Evolutionary conservation across 306 rosid genomes (phyloP).

Genomic region (Argentina anserina): DNA sequence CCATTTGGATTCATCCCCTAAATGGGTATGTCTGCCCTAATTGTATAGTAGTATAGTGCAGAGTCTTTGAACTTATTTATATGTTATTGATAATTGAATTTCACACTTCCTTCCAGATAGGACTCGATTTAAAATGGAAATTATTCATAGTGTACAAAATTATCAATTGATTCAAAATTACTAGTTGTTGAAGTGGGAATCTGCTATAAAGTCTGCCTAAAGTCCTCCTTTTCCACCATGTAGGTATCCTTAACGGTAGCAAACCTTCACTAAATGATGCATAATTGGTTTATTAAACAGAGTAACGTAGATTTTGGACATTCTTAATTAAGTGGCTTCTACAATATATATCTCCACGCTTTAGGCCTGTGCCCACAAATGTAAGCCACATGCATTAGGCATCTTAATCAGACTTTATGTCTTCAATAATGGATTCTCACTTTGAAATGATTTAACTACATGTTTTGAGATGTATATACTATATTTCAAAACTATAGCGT

Average conservation of each 20-base stretch:
- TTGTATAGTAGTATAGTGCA: constrained; percentile 17
- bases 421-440: constrained; percentile 28
- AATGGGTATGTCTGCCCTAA: constrained; percentile 26
- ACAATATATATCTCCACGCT: constrained; percentile 17
- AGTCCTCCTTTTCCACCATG: constrained; percentile 19
- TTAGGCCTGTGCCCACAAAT: constrained; percentile 27
- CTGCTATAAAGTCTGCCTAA: constrained; percentile 36
- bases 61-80: neutral
- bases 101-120: constrained; percentile 36
- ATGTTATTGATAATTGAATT: constrained; percentile 28
- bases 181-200: constrained; percentile 32
- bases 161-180: constrained; percentile 6
- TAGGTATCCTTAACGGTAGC: constrained; percentile 66
- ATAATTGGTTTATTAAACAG: constrained; percentile 13
- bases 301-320: neutral
- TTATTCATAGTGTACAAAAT: constrained; percentile 4
- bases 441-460: neutral
- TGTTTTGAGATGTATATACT: neutral
- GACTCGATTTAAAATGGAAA: constrained; percentile 28
- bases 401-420: constrained; percentile 36
- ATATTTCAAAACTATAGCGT: constrained; percentile 18
- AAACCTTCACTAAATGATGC: constrained; percentile 34
- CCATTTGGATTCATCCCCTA: constrained; percentile 17
- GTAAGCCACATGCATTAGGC: constrained; percentile 51
- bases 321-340: constrained; percentile 23